Base-by-base conservation (phyloP, 2,329 filamentous ascomycete genomes). In the Talaromyces albobiverticillius region DNA sequence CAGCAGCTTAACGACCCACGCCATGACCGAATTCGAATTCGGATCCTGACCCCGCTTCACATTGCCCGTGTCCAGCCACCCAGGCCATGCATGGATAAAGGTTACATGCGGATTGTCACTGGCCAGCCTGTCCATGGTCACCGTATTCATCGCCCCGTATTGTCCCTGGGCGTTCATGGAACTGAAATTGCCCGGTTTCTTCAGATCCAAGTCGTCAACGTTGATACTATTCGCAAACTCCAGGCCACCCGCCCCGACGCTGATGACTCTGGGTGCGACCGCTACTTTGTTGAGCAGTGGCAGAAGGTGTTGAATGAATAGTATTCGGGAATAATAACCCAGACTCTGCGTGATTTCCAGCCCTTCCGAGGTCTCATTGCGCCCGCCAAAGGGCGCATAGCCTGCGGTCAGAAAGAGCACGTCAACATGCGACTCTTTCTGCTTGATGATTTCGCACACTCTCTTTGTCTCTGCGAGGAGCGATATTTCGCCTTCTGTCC, bases 71-170 rank as follows among this genome's bases (percentile, higher is more conserved):
- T 10, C 26, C 16, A 46, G 20, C 43, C 22, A 26, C 7, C 43
- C 43, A 11, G 43, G 43, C 43, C 43, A 46, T n/a, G 22, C 26
- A 29, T 46, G 43, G n/a, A 46, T 31, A 18, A 46, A 46, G 23
- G 43, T 46, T 13, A 46, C 26, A 20, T 32, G n/a, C 10, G 22
- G 22, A 14, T 46, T 29, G 5, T 31, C 43, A 16, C 3, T 10
- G 25, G 43, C 43, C 31, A 46, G n/a, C 6, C 31, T 26, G n/a
- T 46, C 43, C 25, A 46, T 29, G 16, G 25, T 46, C 7, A 14
- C 9, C 18, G 43, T 46, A 23, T 46, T 46, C 43, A 46, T 29
- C 20, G 25, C 16, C 25, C 26, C 9, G 14, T 29, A 29, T 16
- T 46, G 43, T 8, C 2, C 3, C 43, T 46, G 43, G 14, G 43